Percentiles rank a stretch among this genome's conserved stretches.
These are phyloP conservation scores for Stagonosporopsis vannaccii DNA, from an alignment of 2,329 filamentous ascomycete species.

Conservation along the genomic window DNA sequence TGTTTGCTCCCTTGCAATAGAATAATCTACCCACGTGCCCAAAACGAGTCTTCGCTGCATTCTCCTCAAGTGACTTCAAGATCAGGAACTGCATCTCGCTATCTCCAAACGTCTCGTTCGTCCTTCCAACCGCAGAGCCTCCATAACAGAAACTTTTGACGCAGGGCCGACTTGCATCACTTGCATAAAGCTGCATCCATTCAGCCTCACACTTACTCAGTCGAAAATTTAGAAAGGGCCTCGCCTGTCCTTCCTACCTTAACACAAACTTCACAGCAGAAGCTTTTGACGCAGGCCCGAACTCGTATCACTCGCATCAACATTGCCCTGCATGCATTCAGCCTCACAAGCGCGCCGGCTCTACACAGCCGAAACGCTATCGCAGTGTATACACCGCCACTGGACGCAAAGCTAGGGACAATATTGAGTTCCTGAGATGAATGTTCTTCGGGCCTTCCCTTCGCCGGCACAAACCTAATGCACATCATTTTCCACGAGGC, in stretches of 20 bases:
- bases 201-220: not conserved
- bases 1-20: not conserved
- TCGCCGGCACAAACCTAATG: not conserved
- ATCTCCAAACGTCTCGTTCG: not conserved
- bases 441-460: not conserved
- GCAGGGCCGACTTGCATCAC: not conserved
- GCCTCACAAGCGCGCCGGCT: not conserved
- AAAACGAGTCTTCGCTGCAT: not conserved
- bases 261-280: not conserved
- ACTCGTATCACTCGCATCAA: not conserved
- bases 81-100: not conserved
- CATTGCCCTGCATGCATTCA: not conserved
- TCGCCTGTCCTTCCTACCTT: not conserved
- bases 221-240: not conserved
- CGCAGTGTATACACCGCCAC: not conserved
- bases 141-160: not conserved
- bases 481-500: slow-evolving; percentile 1
- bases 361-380: not conserved
- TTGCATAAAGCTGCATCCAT: not conserved
- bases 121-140: not conserved
- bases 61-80: no score
- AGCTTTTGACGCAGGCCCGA: not conserved
- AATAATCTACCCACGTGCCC: not conserved
- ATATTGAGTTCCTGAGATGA: not conserved
- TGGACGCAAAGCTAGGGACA: not conserved